A percentile compares a stretch with the other conserved stretches of the same genome.
These are phyloP conservation scores for Saccharomyces cerevisiae DNA, from an alignment of 805 yeast species.

Conservation along the genomic window DNA sequence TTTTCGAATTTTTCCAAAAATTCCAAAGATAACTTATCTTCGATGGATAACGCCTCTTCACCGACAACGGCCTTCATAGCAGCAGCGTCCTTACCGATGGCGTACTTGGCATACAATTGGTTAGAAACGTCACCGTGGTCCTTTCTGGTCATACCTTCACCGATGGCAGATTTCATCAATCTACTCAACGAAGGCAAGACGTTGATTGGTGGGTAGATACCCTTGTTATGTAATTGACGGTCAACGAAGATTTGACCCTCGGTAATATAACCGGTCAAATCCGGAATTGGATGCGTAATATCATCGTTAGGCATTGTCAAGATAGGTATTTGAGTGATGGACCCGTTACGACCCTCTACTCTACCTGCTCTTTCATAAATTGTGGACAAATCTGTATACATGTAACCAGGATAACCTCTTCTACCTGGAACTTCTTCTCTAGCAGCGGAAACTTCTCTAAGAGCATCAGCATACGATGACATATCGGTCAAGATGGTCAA, in stretches of 20 bases:
- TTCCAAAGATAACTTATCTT: slow-evolving; percentile 94
- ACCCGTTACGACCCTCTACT: slow-evolving; percentile 99
- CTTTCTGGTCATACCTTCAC: slow-evolving; percentile 99
- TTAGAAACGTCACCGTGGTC: slow-evolving; percentile 99
- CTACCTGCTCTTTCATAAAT: slow-evolving; percentile 99
- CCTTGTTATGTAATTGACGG: slow-evolving; percentile 92
- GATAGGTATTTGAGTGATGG: slow-evolving; percentile 97
- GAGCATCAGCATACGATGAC: slow-evolving; percentile 99
- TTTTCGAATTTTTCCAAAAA: slow-evolving; percentile 96
- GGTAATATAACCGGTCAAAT: slow-evolving; percentile 97
- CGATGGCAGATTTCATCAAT: slow-evolving; percentile 98
- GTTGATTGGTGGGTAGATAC: slow-evolving; percentile 97
- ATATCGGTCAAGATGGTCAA: slow-evolving; percentile 96
- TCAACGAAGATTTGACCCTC: slow-evolving; percentile 98
- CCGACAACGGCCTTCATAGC: slow-evolving; percentile 99
- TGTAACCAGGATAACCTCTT: slow-evolving; percentile 99
- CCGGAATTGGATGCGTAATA: slow-evolving; percentile 99
- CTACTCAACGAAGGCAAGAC: slow-evolving; percentile 96
- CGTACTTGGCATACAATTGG: slow-evolving; percentile 97
- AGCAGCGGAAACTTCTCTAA: slow-evolving; percentile 99
- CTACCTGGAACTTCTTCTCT: slow-evolving; percentile 99
- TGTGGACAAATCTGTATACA: slow-evolving; percentile 99
- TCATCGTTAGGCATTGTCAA: slow-evolving; percentile 99
- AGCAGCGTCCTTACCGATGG: slow-evolving; percentile 99
- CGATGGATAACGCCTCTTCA: slow-evolving; percentile 97